Base-by-base conservation (phyloP, 257 asterid species). In the Solanum sparsipilum region DNA sequence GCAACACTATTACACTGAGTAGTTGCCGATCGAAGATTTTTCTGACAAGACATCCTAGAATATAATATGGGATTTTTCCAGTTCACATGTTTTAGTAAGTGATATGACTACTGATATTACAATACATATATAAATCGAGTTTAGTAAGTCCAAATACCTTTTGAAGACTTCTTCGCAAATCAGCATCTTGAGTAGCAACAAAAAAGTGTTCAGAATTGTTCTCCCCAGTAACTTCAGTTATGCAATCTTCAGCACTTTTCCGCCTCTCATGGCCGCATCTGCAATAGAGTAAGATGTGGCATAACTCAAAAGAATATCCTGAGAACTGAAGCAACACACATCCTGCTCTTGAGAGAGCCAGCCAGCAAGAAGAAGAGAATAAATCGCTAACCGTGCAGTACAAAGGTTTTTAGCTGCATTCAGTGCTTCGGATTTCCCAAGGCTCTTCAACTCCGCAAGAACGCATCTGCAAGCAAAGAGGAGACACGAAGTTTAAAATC, bases 151-250 rank as follows among this genome's bases (percentile, higher is more conserved):
- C 79, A 79, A 88, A 71, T 87, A 96, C 99, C 99, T 96, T 93
- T 87, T 93, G 95, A 44, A 96, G 90, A 90, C 90, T 91, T 89
- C 90, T 92, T 89, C 99, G 92, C 86, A 96, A 89, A 87, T 93
- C 98, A 23, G 94, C 95, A 90, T 97, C 99, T 90, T 96, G 99
- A 13, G 99, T 92, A 85, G 98, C 98, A 89, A 97, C 96, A 94
- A 93, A 96, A 89, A 96, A 95, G 89, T 94, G 99, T 89, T 96
- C 99, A 0, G 92, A 27, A 92, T 97, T 97, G 15, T 87, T 93
- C 88, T 92, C 96, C 75, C 98, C 98, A 81, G 93, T 95, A 86
- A 96, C 94, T 83, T 97, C 99, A 18, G 93, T 91, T 70, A 96
- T 88, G 91, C 98, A 97, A 84, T 92, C 93, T 71, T 89, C 93